Conservation (phyloP, 2,329 filamentous ascomycete species). For the Coleophoma crateriformis region DNA sequence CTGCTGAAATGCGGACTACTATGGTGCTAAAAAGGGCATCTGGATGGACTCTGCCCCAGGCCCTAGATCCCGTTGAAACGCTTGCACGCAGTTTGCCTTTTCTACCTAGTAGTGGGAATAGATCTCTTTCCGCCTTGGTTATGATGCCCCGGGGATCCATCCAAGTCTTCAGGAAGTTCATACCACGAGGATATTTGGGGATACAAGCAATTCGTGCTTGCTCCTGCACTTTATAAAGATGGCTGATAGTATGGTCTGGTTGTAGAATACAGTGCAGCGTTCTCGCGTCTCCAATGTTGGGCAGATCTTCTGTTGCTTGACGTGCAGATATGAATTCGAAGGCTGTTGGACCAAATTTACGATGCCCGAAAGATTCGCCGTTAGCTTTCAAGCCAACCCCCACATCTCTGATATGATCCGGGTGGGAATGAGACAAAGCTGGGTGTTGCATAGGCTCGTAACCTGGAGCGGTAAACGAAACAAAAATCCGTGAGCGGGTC, state of each 20-base stretch:
- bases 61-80: slow-evolving; percentile 16
- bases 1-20: slow-evolving; percentile 43
- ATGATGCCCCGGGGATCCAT: slow-evolving; percentile 29
- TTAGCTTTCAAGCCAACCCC: slow-evolving; percentile 55
- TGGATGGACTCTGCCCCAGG: slow-evolving; percentile 48
- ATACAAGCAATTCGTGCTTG: slow-evolving; percentile 41
- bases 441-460: slow-evolving; percentile 50
- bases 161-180: slow-evolving; percentile 45
- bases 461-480: slow-evolving; percentile 66
- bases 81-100: slow-evolving; percentile 15
- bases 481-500: slow-evolving; percentile 60
- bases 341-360: slow-evolving; percentile 45
- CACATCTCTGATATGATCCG: slow-evolving; percentile 24
- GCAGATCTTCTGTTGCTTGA: slow-evolving; percentile 55
- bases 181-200: slow-evolving; percentile 50
- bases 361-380: slow-evolving; percentile 51
- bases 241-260: slow-evolving; percentile 59
- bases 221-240: slow-evolving; percentile 24
- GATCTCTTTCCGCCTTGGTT: slow-evolving; percentile 30
- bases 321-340: slow-evolving; percentile 51
- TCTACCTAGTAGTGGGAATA: slow-evolving; percentile 29
- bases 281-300: slow-evolving; percentile 54
- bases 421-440: slow-evolving; percentile 57
- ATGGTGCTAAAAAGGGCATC: slow-evolving; percentile 56
- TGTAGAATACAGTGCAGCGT: slow-evolving; percentile 55